Evolutionary conservation across 75 land plant genomes (phyloP), one percentile per base, ranked within the genome.

Genomic region (Isoetes taiwanensis): DNA sequence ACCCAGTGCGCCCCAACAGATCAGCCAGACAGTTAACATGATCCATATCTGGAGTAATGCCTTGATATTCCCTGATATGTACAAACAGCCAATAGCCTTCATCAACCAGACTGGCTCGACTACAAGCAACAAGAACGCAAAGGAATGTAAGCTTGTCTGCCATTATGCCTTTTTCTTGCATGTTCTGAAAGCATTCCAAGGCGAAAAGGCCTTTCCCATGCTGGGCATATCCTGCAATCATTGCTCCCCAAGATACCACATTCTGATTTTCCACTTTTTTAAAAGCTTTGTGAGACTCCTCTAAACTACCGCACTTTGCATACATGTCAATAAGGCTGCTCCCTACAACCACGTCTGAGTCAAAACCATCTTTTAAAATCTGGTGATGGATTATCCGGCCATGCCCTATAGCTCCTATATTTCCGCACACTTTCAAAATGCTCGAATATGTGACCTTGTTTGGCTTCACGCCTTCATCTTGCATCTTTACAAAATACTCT

Each of bases 371-470:
- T n/a, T n/a, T n/a, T n/a, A n/a, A n/a, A n/a, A n/a, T n/a, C n/a
- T n/a, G n/a, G n/a, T n/a, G n/a, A n/a, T n/a, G n/a, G n/a, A n/a
- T n/a, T n/a, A n/a, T n/a, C n/a, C n/a, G n/a, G n/a, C n/a, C n/a
- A n/a, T n/a, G n/a, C n/a, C n/a, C n/a, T n/a, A n/a, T n/a, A n/a
- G n/a, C n/a, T n/a, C n/a, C n/a, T n/a, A n/a, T n/a, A n/a, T n/a
- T n/a, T n/a, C n/a, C 80, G 57, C 84, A 80, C 0, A 69, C 61
- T 65, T 70, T 75, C 28, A 84, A 66, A 12, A 77, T 29, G 35
- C 84, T 84, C 1, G 84, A 80, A 67, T 74, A 78, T 32, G 46
- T 58, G 24, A 83, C 73, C 27, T 77, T 78, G 59, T 75, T 77
- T 5, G 38, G 68, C 28, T 59, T 69, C 52, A 72, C 39, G 27